A percentile compares a stretch with the other conserved stretches of the same genome.
These are phyloP conservation scores for Chytriomyces sp. DNA, from an alignment of 192 early-diverging fungal species.

Conservation along the genomic window DNA sequence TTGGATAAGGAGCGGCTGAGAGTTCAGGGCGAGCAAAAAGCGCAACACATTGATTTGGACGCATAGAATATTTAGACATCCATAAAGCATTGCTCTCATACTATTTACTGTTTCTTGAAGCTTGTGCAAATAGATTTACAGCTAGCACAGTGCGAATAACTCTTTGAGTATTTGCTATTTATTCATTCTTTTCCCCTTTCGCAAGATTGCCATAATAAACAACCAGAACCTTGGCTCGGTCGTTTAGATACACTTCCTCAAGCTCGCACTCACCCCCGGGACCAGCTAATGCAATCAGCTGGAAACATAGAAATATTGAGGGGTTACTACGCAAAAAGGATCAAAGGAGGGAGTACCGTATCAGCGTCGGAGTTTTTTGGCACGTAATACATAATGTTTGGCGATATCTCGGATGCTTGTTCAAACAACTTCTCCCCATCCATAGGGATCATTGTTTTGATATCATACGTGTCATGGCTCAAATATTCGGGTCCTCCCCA, in stretches of 20 bases:
- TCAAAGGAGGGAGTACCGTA: too few species aligned
- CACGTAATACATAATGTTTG: constrained; percentile 83
- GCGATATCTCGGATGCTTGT: constrained; percentile 66
- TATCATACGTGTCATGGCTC: constrained; percentile 61
- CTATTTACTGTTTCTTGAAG: too few species aligned
- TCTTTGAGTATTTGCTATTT: too few species aligned
- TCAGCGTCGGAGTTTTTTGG: constrained; percentile 79
- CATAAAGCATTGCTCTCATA: too few species aligned
- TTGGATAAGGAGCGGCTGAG: constrained; percentile 6
- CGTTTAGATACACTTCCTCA: constrained; percentile 76
- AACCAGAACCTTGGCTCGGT: constrained; percentile 69
- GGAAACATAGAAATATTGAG: not conserved
- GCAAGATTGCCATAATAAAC: constrained; percentile 76
- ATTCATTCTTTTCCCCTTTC: too few species aligned
- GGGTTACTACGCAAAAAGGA: too few species aligned
- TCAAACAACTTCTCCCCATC: constrained; percentile 72
- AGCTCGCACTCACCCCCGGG: constrained; percentile 72
- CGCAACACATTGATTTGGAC: constrained; percentile 10
- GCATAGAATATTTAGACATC: not conserved
- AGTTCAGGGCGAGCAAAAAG: not conserved
- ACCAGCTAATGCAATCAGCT: constrained; percentile 62
- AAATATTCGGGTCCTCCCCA: constrained; percentile 92
- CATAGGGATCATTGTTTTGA: constrained; percentile 75
- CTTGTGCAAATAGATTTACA: too few species aligned
- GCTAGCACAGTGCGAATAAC: too few species aligned